phyloP scores from a whole-genome alignment of 2,329 filamentous ascomycete species.

The Verticillium dahliae region DNA sequence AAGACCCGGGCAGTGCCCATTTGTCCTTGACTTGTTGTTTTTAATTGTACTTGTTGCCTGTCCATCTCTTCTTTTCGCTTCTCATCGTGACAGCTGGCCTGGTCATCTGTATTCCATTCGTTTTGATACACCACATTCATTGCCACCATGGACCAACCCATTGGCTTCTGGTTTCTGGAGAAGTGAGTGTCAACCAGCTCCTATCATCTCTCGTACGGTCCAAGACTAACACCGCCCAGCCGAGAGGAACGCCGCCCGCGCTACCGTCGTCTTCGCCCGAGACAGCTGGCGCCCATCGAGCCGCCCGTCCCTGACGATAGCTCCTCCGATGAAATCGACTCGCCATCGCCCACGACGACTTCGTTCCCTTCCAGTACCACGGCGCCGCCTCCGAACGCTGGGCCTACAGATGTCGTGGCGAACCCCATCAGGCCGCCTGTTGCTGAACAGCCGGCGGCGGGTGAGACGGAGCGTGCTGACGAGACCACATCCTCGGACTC shows the following conservation, averaged over 20 bases:
- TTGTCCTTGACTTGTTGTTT: background rate
- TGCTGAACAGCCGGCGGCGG: background rate
- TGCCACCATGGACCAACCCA: background rate
- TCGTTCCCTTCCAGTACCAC: slow-evolving; percentile 2
- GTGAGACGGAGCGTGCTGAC: background rate
- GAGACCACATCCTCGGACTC: background rate
- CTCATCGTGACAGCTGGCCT: background rate
- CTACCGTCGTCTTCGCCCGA: background rate
- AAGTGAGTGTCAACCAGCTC: background rate
- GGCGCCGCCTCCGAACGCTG: slow-evolving; percentile 3
- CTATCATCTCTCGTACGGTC: background rate
- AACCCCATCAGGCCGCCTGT: background rate
- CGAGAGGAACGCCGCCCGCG: background rate
- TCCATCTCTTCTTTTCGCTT: background rate
- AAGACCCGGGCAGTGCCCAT: background rate
- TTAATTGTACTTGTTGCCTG: background rate
- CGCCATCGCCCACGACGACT: slow-evolving; percentile 3
- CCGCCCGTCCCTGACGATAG: background rate
- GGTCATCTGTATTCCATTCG: background rate
- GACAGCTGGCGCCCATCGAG: background rate
- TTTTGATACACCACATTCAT: background rate
- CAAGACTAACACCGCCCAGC: background rate
- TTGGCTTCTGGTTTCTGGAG: background rate
- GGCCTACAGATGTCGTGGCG: background rate
- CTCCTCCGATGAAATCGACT: slow-evolving; percentile 6